Base-by-base conservation (phyloP, 148 eudicot species). In the Fagopyrum homotropicum region DNA sequence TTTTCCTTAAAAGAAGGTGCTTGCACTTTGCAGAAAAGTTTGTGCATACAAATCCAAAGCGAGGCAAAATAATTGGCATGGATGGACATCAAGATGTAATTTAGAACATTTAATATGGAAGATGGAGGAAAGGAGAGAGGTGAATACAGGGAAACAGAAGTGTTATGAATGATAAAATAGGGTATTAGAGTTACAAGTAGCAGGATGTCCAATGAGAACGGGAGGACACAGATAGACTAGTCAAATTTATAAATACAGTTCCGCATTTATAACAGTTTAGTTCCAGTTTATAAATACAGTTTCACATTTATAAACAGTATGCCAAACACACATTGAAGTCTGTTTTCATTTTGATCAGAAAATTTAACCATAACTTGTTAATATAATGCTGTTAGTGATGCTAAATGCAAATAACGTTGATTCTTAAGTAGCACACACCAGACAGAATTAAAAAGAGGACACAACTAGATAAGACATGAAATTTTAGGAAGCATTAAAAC, bases 341-440 rank as follows among this genome's bases (percentile, higher is more conserved):
- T 66, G 14, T 40, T 63, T 9, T 35, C 45, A 11, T 10, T 63
- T 63, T 63, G 45, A 63, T 29, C 4, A 11, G 69, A 15, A 14
- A 66, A 66, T 43, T 66, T 40, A 40, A 43, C 71, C 47, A 22
- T 22, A 22, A 22, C 26, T 22, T 22, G 26, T 22, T 22, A 22
- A 22, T 22, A 22, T 22, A 22, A 22, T 22, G 26, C n/a, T 55
- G 59, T 55, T 55, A 55, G 1, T 55, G 43, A 26, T 60, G 43
- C 43, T 60, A 61, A 12, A 60, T 8, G 68, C 43, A 29, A 1
- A 26, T 26, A 11, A 60, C 40, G 26, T 60, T 12, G 40, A 60
- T 60, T 60, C 68, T 60, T 26, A 29, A 60, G 6, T 57, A 61
- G 43, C 68, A 61, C 68, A 61, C 68, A 61, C 29, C 9, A 29